Conservation (phyloP, 257 asterid genomes). For the Salvia rosmarinus region DNA sequence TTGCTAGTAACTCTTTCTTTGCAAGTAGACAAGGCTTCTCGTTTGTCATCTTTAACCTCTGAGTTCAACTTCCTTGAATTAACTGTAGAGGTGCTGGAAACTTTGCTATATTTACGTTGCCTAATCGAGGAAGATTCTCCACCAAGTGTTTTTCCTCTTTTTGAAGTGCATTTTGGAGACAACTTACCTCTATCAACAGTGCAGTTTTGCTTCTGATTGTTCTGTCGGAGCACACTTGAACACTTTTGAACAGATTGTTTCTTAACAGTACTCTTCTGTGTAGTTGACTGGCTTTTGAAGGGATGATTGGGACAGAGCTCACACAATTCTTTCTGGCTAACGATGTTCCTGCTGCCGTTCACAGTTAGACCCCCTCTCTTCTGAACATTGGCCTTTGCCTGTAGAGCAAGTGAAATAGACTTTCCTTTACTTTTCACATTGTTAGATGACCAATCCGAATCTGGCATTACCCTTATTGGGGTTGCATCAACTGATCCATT, state of each 20-base stretch:
- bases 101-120: conserved; percentile 51
- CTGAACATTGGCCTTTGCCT: conserved; percentile 87
- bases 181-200: conserved; percentile 59
- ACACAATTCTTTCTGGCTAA: conserved; percentile 47
- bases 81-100: conserved; percentile 48
- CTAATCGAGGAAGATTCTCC: conserved; percentile 55
- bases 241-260: conserved; percentile 44
- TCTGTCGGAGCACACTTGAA: conserved; percentile 66
- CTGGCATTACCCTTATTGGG: conserved; percentile 34
- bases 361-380: conserved; percentile 63
- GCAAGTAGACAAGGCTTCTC: conserved; percentile 46
- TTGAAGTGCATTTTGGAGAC: conserved; percentile 51
- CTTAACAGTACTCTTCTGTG: conserved; percentile 50
- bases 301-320: conserved; percentile 49
- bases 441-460: conserved; percentile 50
- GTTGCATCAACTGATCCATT: conserved; percentile 48
- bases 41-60: conserved; percentile 48
- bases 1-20: conserved; percentile 50
- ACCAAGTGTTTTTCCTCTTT: conserved; percentile 45
- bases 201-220: conserved; percentile 86
- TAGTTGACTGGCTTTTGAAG: conserved; percentile 51
- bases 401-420: conserved; percentile 85
- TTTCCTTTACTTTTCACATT: conserved; percentile 53
- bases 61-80: conserved; percentile 57
- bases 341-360: conserved; percentile 37